Base-by-base conservation (phyloP, 257 asterid species). In the Solanum okadae region DNA sequence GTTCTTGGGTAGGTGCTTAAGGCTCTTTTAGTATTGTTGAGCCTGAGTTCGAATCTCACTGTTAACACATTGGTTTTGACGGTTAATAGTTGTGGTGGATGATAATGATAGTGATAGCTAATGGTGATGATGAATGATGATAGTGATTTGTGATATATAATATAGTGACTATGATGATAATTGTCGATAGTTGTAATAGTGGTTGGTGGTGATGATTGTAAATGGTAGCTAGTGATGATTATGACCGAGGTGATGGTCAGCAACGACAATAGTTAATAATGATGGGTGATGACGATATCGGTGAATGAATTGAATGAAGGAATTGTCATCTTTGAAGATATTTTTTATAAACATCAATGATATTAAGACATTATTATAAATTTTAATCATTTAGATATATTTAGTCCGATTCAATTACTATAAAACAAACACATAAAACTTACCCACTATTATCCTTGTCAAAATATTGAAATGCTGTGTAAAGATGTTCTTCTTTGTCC, bases 381-480 rank as follows among this genome's bases (percentile, higher is more conserved):
- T 52, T 18, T 52, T 52, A 18, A 52, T 52, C 10, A 52, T 52
- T 52, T 10, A 52, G 10, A 52, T 52, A 52, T 16, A 52, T 52
- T 2, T 49, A 49, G 0, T 16, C 8, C 23, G 22, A 49, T 49
- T 49, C 61, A 49, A 49, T 1, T 49, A 49, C 52, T 1, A 44
- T 44, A 44, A 44, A 44, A 44, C 52, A 44, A 44, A 12, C 8
- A 16, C 23, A 2, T 2, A 1, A 52, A 52, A 52, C 61, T 89
- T 93, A 97, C 98, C 99, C 98, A 94, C 99, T 97, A 22, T 94
- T 93, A 88, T 97, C 99, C 89, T 97, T 97, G 88, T 97, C 99
- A 59, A 97, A 97, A 87, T 97, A 96, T 88, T 97, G 99, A 93
- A 97, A 97, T 78, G 99, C 99, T 27, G 98, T 97, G 93, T 94